Evolutionary conservation across 345 rosid species (phyloP).

Genomic region (Balakata baccata): DNA sequence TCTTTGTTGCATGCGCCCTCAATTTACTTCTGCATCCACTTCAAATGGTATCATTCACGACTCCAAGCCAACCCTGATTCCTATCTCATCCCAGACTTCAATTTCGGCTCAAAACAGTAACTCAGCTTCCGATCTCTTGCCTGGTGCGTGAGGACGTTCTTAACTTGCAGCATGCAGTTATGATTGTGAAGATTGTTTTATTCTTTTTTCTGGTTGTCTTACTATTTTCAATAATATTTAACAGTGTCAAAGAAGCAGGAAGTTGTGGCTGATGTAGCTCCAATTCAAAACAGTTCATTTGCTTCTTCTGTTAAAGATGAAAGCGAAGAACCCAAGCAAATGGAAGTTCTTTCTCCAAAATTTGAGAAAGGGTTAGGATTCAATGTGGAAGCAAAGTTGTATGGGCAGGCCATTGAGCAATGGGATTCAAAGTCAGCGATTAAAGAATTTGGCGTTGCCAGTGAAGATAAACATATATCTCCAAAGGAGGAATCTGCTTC

Average conservation of each 20-base stretch:
- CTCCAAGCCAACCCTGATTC: too few species aligned
- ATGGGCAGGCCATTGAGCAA: conserved; percentile 21
- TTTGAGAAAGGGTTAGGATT: conserved; percentile 11
- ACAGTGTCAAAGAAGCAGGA: conserved; percentile 35
- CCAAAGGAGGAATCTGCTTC: conserved; percentile 15
- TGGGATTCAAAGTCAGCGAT: conserved; percentile 18
- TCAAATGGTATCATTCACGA: not conserved
- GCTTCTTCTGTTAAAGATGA: conserved; percentile 22
- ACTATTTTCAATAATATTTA: conserved; percentile 6
- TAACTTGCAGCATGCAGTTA: not conserved
- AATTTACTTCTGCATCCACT: too few species aligned
- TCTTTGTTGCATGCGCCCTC: too few species aligned
- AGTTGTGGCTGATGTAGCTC: conserved; percentile 24
- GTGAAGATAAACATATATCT: conserved; percentile 12
- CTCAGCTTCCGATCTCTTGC: not conserved
- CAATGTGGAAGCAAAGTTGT: conserved; percentile 19
- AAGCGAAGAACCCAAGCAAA: conserved; percentile 13
- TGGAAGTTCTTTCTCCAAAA: conserved; percentile 15
- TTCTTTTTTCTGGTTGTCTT: not conserved
- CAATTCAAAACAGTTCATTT: conserved; percentile 10
- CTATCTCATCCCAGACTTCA: not conserved
- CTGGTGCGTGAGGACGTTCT: not conserved
- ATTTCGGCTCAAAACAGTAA: conserved; percentile 5
- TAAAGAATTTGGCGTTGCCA: conserved; percentile 22
- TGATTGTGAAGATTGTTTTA: not conserved